These are phyloP conservation scores for Trametes gibbosa DNA, from an alignment of 768 basidiomycete species.

Conservation along the genomic window DNA sequence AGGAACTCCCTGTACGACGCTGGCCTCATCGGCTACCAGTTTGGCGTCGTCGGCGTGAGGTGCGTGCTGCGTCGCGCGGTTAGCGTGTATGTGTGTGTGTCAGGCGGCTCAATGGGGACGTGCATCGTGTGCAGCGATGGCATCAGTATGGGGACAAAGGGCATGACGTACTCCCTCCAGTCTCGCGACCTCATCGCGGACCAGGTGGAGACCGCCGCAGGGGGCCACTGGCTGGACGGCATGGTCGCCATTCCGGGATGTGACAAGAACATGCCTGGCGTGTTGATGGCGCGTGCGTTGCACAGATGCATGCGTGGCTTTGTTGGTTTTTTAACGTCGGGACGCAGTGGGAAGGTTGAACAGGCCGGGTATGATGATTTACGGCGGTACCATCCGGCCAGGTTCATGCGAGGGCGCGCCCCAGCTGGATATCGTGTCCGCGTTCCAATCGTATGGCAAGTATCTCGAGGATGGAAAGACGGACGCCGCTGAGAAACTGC, in stretches of 20 bases:
- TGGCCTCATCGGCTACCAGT: constrained; percentile 91
- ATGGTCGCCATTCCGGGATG: constrained; percentile 97
- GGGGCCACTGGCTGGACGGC: constrained; percentile 96
- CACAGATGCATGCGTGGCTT: neutral
- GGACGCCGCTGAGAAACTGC: constrained; percentile 72
- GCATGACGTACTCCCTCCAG: constrained; percentile 95
- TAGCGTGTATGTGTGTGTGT: neutral
- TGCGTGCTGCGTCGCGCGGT: constrained; percentile 4
- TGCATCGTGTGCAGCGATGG: constrained; percentile 63
- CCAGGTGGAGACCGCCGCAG: constrained; percentile 92
- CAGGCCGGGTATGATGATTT: constrained; percentile 96
- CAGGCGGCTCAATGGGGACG: neutral
- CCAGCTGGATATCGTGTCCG: constrained; percentile 92
- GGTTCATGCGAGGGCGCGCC: constrained; percentile 89
- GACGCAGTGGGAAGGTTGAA: constrained; percentile 85
- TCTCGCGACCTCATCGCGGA: constrained; percentile 98
- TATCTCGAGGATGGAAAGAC: constrained; percentile 90
- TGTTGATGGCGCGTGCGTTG: constrained; percentile 88
- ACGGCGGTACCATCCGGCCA: constrained; percentile 92
- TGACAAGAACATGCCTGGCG: constrained; percentile 99
- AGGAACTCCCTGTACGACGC: constrained; percentile 73
- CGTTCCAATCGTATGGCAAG: constrained; percentile 97
- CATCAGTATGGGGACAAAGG: constrained; percentile 95
- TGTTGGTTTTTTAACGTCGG: neutral
- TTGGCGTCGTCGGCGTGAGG: constrained; percentile 89